phyloP scores from a whole-genome alignment of 176 grass and related monocot genomes.

The Ensete glaucum region DNA sequence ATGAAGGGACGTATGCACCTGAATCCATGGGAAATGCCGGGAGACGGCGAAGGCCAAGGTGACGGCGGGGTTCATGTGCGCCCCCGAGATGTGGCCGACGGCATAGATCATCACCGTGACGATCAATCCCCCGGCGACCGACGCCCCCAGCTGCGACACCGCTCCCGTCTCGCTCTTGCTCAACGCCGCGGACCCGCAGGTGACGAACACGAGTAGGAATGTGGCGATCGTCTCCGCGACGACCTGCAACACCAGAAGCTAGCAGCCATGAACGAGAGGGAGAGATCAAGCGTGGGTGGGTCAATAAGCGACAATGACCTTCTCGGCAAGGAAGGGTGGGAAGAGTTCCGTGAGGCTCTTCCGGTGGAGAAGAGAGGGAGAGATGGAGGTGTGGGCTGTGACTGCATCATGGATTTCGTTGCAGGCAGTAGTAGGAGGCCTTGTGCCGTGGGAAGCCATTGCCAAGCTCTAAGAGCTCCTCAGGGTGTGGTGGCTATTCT shows the following conservation, averaged over 20 bases:
- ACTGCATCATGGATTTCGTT: constrained; percentile 74
- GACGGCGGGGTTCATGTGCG: constrained; percentile 99
- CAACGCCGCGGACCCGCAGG: constrained; percentile 58
- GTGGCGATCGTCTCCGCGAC: constrained; percentile 70
- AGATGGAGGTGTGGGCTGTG: constrained; percentile 31
- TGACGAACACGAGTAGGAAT: constrained; percentile 93
- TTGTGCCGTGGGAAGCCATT: constrained; percentile 52
- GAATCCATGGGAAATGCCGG: constrained; percentile 88
- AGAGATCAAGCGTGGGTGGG: background rate
- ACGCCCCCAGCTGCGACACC: constrained; percentile 88
- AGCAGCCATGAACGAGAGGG: no score
- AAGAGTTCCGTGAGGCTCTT: constrained; percentile 32
- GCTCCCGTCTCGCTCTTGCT: constrained; percentile 19
- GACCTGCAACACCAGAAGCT: constrained; percentile 30
- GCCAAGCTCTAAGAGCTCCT: background rate
- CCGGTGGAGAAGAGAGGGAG: background rate
- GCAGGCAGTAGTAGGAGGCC: no score
- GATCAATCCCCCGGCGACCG: constrained; percentile 81
- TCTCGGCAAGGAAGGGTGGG: constrained; percentile 76
- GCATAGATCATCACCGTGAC: constrained; percentile 96
- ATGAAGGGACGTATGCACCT: constrained; percentile 26
- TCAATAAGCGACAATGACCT: constrained; percentile 29
- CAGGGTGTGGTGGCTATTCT: no score
- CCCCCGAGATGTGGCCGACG: constrained; percentile 93
- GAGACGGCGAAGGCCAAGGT: constrained; percentile 78